A percentile compares a stretch with the other conserved stretches of the same genome.
Conservation (phyloP, 73 alveolate genomes). For the Paraurostyla sp. region DNA sequence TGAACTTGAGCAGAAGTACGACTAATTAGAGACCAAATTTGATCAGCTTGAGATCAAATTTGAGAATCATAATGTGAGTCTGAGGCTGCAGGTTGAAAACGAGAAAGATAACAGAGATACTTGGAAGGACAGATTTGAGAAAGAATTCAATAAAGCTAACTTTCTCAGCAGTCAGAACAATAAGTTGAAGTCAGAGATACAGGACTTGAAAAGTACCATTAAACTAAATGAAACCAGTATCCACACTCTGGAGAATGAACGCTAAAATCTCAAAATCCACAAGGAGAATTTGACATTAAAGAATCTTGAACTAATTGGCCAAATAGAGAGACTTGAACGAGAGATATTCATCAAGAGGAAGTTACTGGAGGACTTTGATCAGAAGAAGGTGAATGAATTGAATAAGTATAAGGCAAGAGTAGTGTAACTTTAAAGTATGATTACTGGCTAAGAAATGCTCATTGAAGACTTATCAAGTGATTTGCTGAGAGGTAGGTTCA, state of each 20-base stretch:
- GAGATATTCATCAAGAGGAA: not conserved
- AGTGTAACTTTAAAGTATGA: not conserved
- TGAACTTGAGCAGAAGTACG: not conserved
- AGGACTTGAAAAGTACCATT: not conserved
- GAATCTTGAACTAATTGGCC: not conserved
- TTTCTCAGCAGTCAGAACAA: not conserved
- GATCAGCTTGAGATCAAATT: not conserved
- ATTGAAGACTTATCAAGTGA: conserved; percentile 41
- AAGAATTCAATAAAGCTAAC: not conserved
- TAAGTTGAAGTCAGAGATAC: not conserved
- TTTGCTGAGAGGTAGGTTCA: not conserved
- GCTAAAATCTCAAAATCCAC: not conserved
- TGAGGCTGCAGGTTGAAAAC: not conserved
- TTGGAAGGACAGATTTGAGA: conserved; percentile 48
- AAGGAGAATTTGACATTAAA: not conserved
- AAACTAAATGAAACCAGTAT: not conserved
- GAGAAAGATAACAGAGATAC: conserved; percentile 22
- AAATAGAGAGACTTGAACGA: conserved; percentile 23
- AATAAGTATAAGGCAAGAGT: not conserved
- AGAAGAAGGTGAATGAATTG: not conserved
- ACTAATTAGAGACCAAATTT: not conserved
- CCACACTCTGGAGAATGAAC: not conserved
- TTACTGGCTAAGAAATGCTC: not conserved
- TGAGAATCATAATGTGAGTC: not conserved
- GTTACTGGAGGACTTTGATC: conserved; percentile 1